phyloP scores from a whole-genome alignment of 164 flowering plant species.

The Magnolia sinica region DNA sequence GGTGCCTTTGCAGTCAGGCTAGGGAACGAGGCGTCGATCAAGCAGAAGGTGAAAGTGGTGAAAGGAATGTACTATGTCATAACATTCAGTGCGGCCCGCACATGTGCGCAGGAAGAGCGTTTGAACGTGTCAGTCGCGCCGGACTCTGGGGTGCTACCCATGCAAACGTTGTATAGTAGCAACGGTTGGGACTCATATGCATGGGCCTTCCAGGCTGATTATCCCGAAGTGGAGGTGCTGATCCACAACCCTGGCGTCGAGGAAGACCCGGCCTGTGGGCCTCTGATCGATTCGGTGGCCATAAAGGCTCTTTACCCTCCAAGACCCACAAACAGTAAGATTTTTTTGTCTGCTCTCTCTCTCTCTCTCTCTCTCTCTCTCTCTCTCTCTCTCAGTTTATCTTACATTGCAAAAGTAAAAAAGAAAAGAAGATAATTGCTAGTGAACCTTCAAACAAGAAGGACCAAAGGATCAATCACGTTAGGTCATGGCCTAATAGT shows the following conservation, averaged over 20 bases:
- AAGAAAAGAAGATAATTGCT: no score
- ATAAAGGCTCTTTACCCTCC: slow-evolving; percentile 67
- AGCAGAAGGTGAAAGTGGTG: slow-evolving; percentile 46
- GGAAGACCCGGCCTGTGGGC: slow-evolving; percentile 97
- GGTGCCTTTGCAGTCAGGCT: slow-evolving; percentile 73
- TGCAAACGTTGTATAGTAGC: slow-evolving; percentile 70
- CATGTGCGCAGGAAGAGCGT: slow-evolving; percentile 67
- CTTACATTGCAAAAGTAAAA: no score
- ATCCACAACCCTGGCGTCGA: slow-evolving; percentile 84
- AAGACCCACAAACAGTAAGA: slow-evolving; percentile 60
- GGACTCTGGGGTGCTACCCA: slow-evolving; percentile 44
- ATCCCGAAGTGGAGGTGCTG: slow-evolving; percentile 23
- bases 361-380: no score
- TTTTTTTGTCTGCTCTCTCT: not conserved
- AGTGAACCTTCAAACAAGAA: no score
- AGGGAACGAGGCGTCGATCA: slow-evolving; percentile 73
- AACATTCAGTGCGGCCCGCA: slow-evolving; percentile 70
- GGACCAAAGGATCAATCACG: no score
- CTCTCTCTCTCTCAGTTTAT: no score
- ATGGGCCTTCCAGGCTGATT: slow-evolving; percentile 51
- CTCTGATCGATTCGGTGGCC: slow-evolving; percentile 79
- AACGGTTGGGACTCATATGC: slow-evolving; percentile 62
- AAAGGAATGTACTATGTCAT: slow-evolving; percentile 54
- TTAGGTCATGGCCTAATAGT: not conserved
- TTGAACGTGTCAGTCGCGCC: slow-evolving; percentile 53